Conservation (phyloP, 2,329 filamentous ascomycete species). For the Cladosporium sp. region DNA sequence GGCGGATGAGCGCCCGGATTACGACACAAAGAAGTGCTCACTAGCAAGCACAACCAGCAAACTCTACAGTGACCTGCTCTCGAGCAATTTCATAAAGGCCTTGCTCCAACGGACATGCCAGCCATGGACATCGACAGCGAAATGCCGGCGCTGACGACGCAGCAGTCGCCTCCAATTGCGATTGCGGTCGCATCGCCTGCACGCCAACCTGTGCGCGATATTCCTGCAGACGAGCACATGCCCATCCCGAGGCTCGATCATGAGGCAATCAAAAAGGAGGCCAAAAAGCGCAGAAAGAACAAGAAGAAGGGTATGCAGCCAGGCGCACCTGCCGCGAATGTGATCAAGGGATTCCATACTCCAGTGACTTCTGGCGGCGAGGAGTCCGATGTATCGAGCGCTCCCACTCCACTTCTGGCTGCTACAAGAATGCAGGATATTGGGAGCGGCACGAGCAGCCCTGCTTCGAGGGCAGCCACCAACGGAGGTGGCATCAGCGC, state of each 20-base stretch:
- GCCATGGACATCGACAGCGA: conserved; percentile 26
- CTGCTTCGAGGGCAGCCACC: conserved; percentile 46
- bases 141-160: conserved; percentile 21
- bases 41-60: neutral
- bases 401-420: conserved; percentile 29
- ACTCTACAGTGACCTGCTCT: neutral
- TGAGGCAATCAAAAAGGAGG: conserved; percentile 32
- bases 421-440: conserved; percentile 41
- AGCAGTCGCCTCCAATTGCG: conserved; percentile 28
- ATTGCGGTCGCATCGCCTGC: conserved; percentile 26
- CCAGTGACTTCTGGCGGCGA: conserved; percentile 51
- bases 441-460: conserved; percentile 46
- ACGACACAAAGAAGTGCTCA: conserved; percentile 5
- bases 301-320: conserved; percentile 33
- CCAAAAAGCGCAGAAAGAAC: conserved; percentile 37
- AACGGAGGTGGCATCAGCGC: conserved; percentile 70
- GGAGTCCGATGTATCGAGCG: conserved; percentile 49
- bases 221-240: conserved; percentile 17
- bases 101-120: conserved; percentile 24
- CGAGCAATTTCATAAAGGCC: neutral
- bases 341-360: conserved; percentile 48
- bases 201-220: conserved; percentile 22
- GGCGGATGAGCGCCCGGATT: conserved; percentile 12
- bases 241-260: conserved; percentile 31
- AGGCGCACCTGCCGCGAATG: conserved; percentile 35